Percentiles rank a stretch among this genome's conserved stretches.
Evolutionary conservation across 371 early-diverging fungal genomes (phyloP).

Genomic region (Sporodiniella umbellata): DNA sequence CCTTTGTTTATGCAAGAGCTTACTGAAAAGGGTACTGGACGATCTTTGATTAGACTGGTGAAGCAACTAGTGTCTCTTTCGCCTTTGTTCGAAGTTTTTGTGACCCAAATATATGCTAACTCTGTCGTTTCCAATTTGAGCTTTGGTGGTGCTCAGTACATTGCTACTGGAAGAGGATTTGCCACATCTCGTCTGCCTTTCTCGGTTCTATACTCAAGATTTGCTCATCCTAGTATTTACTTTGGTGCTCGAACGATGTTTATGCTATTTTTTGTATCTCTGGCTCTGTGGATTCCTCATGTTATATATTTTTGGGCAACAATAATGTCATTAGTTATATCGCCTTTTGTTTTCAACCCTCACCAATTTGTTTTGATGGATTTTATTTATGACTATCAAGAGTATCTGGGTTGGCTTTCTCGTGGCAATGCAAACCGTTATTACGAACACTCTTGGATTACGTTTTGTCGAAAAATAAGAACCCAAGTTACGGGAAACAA

Average conservation of each 20-base stretch:
- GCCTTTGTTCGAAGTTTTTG: slow-evolving; percentile 88
- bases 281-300: slow-evolving; percentile 72
- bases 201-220: slow-evolving; percentile 73
- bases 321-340: slow-evolving; percentile 64
- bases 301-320: slow-evolving; percentile 86
- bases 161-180: slow-evolving; percentile 88
- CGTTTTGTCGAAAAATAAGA: slow-evolving; percentile 72
- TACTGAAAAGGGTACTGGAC: slow-evolving; percentile 79
- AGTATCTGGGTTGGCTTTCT: slow-evolving; percentile 76
- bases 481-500: slow-evolving; percentile 69
- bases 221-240: slow-evolving; percentile 80
- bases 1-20: slow-evolving; percentile 85
- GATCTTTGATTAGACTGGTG: slow-evolving; percentile 68
- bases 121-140: slow-evolving; percentile 78
- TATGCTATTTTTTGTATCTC: slow-evolving; percentile 73
- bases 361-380: slow-evolving; percentile 77
- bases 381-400: slow-evolving; percentile 78
- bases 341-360: slow-evolving; percentile 85
- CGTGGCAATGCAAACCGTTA: slow-evolving; percentile 64
- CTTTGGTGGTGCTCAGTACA: slow-evolving; percentile 86
- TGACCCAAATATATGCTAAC: slow-evolving; percentile 85
- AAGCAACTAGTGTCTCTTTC: slow-evolving; percentile 84
- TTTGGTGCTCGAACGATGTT: slow-evolving; percentile 74
- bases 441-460: slow-evolving; percentile 77
- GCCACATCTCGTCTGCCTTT: slow-evolving; percentile 85